phyloP scores from a whole-genome alignment of 345 rosid genomes.

The Brassica juncea region DNA sequence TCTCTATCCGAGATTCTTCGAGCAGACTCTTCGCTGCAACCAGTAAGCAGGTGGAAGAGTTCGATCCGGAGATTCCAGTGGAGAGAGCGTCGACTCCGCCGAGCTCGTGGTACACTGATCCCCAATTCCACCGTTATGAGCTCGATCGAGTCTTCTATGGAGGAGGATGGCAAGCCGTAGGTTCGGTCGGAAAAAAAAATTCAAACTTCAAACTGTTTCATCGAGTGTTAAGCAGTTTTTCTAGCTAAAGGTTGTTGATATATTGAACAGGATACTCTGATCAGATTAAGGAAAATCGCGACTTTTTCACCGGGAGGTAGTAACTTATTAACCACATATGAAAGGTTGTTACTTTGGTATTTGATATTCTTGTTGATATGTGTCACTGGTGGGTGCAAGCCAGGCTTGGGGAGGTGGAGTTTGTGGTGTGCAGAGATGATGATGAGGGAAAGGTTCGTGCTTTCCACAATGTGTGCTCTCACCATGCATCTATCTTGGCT shows the following conservation, averaged over 20 bases:
- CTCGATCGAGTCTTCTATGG: conserved; percentile 68
- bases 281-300: conserved; percentile 64
- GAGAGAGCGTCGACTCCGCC: conserved; percentile 80
- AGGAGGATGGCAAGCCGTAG: conserved; percentile 87
- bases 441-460: conserved; percentile 56
- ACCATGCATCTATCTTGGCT: conserved; percentile 85
- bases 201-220: background rate
- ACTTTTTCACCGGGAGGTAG: conserved; percentile 93
- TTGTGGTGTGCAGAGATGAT: conserved; percentile 75
- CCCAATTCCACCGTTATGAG: conserved; percentile 57
- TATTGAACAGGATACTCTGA: conserved; percentile 58
- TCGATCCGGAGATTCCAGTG: conserved; percentile 63
- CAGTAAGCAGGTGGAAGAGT: conserved; percentile 45
- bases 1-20: background rate
- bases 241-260: background rate
- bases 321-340: conserved; percentile 8
- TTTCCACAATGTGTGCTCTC: conserved; percentile 92
- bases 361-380: background rate
- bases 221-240: background rate
- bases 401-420: conserved; percentile 81
- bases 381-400: conserved; percentile 11
- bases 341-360: background rate
- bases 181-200: conserved; percentile 33
- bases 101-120: conserved; percentile 81
- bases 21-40: conserved; percentile 20